Evolutionary conservation across 805 yeast species (phyloP), one percentile per base, ranked within the genome.

Genomic region (Yamadazyma sp.): DNA sequence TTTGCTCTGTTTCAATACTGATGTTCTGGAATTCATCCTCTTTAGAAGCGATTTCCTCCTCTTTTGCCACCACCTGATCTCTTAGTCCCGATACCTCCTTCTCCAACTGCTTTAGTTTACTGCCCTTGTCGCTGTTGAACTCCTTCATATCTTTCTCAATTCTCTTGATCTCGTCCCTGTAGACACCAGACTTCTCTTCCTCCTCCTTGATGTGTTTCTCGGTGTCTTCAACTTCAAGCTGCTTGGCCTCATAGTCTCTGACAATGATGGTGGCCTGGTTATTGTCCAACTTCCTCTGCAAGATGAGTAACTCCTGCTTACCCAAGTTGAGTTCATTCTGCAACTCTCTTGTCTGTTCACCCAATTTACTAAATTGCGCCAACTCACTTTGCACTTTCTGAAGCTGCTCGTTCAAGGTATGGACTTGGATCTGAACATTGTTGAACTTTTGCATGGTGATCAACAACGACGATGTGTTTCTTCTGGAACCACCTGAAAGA

Each of bases 401-500:
- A 23, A 85, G 55, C 39, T 77, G 72, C 1, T 44, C 40, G 47
- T 75, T 75, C 25, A 78, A 51, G 3, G 46, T 53, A 12, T 60
- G 58, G 9, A 78, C 55, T 40, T 67, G 62, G 7, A 52, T 49
- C 16, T 64, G 62, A 9, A 75, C 52, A 11, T 52, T 57, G 50
- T 84, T 84, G 48, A 73, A 82, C 41, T 75, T 75, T 51, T 83
- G 91, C 56, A 89, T 77, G 29, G 76, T 77, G 8, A 77, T 57
- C 40, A 90, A 67, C 3, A 84, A 59, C 0, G 88, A 75, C 1
- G 77, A 71, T 11, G 76, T 64, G 33, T 69, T 67, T 45, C 71
- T 79, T 48, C 91, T 73, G 14, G 95, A 81, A n/a, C 98, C 98
- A 32, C 99, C 99, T 1, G 96, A 85, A 18, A 93, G 67, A 6